Percentiles rank a stretch among this genome's conserved stretches.
Conservation (phyloP, 441 rosid species). For the Dalechampia spathulata region DNA sequence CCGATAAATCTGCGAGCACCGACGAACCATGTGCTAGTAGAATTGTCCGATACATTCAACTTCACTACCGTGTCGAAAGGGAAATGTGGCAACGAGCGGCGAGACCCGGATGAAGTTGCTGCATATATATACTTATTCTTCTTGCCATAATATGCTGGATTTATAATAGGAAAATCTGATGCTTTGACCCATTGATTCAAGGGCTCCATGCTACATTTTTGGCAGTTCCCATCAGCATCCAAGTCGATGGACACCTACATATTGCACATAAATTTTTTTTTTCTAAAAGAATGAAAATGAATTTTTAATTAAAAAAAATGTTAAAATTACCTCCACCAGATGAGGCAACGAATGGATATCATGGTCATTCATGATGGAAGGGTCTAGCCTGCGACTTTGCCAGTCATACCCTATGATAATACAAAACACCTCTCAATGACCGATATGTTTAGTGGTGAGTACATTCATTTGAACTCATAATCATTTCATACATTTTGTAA, state of each 20-base stretch:
- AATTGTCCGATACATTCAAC: slow-evolving; percentile 29
- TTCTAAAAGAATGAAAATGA: too few species aligned
- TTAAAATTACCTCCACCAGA: slow-evolving; percentile 45
- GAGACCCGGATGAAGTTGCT: slow-evolving; percentile 61
- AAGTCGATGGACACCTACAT: slow-evolving; percentile 46
- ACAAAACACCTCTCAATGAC: too few species aligned
- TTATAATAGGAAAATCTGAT: slow-evolving; percentile 65
- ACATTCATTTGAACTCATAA: too few species aligned
- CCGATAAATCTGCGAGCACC: slow-evolving; percentile 65
- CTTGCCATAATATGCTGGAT: slow-evolving; percentile 56
- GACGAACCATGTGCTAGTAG: slow-evolving; percentile 43
- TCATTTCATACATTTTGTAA: too few species aligned
- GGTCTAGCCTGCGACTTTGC: slow-evolving; percentile 71
- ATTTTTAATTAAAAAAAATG: neutral
- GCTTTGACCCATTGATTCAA: slow-evolving; percentile 51
- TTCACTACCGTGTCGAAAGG: slow-evolving; percentile 80
- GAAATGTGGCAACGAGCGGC: slow-evolving; percentile 62
- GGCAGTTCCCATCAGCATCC: slow-evolving; percentile 37
- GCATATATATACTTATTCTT: slow-evolving; percentile 42
- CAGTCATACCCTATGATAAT: slow-evolving; percentile 55
- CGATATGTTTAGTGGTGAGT: too few species aligned
- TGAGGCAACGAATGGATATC: slow-evolving; percentile 46
- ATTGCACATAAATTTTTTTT: too few species aligned
- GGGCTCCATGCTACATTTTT: slow-evolving; percentile 39
- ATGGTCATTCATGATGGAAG: slow-evolving; percentile 61